Conservation (phyloP, 352 stramenopile species). For the Pythium grandisporangium region DNA sequence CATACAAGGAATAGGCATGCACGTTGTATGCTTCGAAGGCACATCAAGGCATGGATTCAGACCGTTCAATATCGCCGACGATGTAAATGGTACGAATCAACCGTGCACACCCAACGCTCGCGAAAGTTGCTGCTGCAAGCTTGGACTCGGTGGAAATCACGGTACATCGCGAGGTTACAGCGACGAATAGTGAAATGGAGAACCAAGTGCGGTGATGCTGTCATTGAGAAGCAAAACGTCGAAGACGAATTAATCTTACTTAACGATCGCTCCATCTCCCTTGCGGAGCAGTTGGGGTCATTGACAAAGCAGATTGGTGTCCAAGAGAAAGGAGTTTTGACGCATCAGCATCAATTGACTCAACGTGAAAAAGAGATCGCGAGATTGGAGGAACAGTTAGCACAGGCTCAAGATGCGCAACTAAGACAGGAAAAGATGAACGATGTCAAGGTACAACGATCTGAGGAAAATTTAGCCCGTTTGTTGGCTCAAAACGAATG, state of each 20-base stretch:
- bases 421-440: neutral
- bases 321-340: conserved; percentile 16
- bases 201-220: conserved; percentile 6
- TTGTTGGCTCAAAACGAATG: no score
- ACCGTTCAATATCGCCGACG: conserved; percentile 4
- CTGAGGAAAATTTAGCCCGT: no score
- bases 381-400: no score
- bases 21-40: neutral
- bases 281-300: conserved; percentile 25
- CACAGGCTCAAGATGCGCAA: no score
- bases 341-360: conserved; percentile 23
- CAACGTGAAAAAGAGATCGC: conserved; percentile 17
- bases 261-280: conserved; percentile 23
- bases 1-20: conserved; percentile 11
- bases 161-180: conserved; percentile 11
- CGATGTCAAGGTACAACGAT: no score
- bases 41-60: neutral
- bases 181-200: conserved; percentile 7
- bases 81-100: conserved; percentile 7
- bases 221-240: conserved; percentile 29
- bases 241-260: conserved; percentile 33
- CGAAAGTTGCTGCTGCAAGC: conserved; percentile 8
- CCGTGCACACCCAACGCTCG: conserved; percentile 12
- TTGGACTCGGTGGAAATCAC: conserved; percentile 35
- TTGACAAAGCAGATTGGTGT: conserved; percentile 17